Evolutionary conservation across 192 early-diverging fungal species (phyloP), one percentile per base, ranked within the genome.

Genomic region (Coemansia furcata): DNA sequence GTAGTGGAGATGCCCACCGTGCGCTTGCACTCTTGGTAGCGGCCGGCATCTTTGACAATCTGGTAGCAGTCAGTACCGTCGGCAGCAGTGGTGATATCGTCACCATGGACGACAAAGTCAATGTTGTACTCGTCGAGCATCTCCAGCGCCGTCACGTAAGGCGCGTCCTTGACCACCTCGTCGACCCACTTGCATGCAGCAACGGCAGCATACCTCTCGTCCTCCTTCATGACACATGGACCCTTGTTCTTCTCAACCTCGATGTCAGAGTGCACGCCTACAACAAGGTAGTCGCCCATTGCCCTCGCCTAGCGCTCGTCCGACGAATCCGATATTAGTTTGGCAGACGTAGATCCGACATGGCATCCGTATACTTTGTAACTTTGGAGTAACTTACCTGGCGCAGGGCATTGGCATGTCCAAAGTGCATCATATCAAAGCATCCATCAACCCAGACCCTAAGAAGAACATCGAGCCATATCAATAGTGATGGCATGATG

Each of bases 21-120:
- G 69, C 96, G 91, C 86, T 94, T 96, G 84, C 94, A 98, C 77
- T 98, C 95, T 70, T 87, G 85, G 88, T 98, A 98, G 35, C 93
- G 80, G 4, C 94, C 94, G 49, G 96, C 96, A 66, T 94, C 92
- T 77, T 98, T 98, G 65, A 97, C 96, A 3, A 86, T 86, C 84
- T 92, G 90, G 79, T 98, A 98, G 85, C 96, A 98, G 78, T 98
- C 96, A 23, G 92, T 92, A 14, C 96, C 96, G 72, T 98, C 96
- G 33, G 94, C 93, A 66, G 92, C 84, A 9, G 96, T 98, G 37
- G 96, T 98, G 63, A 97, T 95, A 80, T 98, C 96, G 74, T 98
- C 96, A 36, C 96, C 96, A 59, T 98, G 96, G 17, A 97, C 95
- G 66, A 94, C 95, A 82, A 93, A 95, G 80, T 97, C 96, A 66